phyloP scores from a whole-genome alignment of 495 filamentous ascomycete genomes.

The Xeromyces bisporus region DNA sequence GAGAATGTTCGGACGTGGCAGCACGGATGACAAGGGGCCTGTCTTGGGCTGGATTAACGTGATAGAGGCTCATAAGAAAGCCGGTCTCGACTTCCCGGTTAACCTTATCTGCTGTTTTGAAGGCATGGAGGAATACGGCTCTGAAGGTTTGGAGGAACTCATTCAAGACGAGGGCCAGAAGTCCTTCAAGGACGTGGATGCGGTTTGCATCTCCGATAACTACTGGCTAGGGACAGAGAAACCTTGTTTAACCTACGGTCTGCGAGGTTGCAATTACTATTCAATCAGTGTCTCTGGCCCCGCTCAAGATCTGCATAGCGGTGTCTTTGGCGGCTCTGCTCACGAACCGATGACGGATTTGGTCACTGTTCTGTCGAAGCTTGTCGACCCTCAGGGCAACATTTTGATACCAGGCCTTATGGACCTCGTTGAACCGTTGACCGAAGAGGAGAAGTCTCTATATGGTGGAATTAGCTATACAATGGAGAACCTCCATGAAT shows the following conservation, averaged over 20 bases:
- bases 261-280: constrained; percentile 98
- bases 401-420: constrained; percentile 79
- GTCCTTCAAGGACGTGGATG: constrained; percentile 88
- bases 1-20: constrained; percentile 88
- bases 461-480: constrained; percentile 81
- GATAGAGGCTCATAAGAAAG: constrained; percentile 91
- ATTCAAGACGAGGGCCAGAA: constrained; percentile 76
- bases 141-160: constrained; percentile 88
- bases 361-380: constrained; percentile 55
- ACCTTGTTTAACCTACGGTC: constrained; percentile 91
- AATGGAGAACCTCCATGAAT: constrained; percentile 87
- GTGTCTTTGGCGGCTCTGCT: constrained; percentile 87
- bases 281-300: constrained; percentile 73
- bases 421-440: constrained; percentile 79
- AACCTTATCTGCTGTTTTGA: constrained; percentile 99
- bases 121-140: constrained; percentile 99
- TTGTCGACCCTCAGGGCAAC: constrained; percentile 79
- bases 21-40: constrained; percentile 96
- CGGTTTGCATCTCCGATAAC: constrained; percentile 97
- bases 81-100: constrained; percentile 85
- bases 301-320: constrained; percentile 84
- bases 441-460: constrained; percentile 66
- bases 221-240: constrained; percentile 99
- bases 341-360: constrained; percentile 98
- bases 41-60: constrained; percentile 96